phyloP scores from a whole-genome alignment of 305 asterid genomes.

The Solanum hybrid region DNA sequence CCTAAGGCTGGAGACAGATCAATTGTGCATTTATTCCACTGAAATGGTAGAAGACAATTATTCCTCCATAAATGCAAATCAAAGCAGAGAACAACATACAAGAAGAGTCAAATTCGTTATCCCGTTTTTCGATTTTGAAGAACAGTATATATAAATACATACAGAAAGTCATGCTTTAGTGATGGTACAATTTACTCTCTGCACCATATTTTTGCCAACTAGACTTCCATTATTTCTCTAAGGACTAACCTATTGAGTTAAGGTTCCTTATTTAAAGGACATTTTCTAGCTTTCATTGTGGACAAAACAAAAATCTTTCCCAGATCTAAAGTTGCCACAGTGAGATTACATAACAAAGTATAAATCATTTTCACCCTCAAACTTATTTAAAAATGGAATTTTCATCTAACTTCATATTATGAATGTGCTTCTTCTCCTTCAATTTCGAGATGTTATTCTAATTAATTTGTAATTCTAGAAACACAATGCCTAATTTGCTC shows the following conservation, averaged over 20 bases:
- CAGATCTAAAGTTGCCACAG: not conserved
- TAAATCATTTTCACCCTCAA: not conserved
- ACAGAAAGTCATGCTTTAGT: not conserved
- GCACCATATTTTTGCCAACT: not conserved
- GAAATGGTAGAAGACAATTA: not conserved
- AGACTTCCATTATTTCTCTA: not conserved
- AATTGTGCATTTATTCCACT: not conserved
- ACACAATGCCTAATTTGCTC: not conserved
- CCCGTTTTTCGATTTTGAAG: not conserved
- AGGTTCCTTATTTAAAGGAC: not conserved
- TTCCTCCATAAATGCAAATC: not conserved
- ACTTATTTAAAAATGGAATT: not conserved
- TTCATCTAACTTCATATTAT: not conserved
- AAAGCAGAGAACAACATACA: not conserved
- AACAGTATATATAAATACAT: not conserved
- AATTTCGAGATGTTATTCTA: not conserved
- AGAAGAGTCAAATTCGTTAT: not conserved
- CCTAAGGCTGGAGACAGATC: not conserved
- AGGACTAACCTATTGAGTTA: not conserved
- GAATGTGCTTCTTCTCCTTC: not conserved
- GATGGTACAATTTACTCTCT: not conserved
- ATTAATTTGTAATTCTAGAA: not conserved
- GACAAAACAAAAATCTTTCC: not conserved
- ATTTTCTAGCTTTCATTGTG: not conserved
- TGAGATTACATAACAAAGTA: not conserved